Base-by-base conservation (phyloP, 352 stramenopile species). In the Globisporangium irregulare region DNA sequence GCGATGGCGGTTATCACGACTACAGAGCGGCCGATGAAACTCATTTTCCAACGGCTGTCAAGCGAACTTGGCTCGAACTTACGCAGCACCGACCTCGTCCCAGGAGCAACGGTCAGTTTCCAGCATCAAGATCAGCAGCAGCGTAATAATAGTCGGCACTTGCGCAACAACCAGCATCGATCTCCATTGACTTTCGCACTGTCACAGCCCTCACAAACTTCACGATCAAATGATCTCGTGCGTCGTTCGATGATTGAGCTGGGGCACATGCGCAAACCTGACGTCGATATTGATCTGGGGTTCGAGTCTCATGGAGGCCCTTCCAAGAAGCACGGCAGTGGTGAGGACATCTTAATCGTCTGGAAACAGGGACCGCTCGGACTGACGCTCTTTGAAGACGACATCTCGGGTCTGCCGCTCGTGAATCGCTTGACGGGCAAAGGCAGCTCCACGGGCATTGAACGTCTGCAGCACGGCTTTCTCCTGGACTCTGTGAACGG, bases 351-450 rank as follows among this genome's bases (percentile, higher is more conserved):
- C 14, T 34, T 87, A 29, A 75, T 92, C 38, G 70, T 86, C 56
- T 92, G 84, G 84, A 70, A 62, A 10, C 46, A 71, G 0, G 82
- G 79, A 0, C 71, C 80, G 10, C 67, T 92, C 1, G 84, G 84
- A 0, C 51, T 92, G 38, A 86, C 82, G 18, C 67, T 92, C 4
- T 46, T 80, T 24, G 74, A 88, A 56, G 82, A 90, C 34, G 59
- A 72, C 36, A 80, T 85, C 56, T 82, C 79, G 10, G 78, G 79
- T 1, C 70, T 78, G 38, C 69, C 80, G 14, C n/a, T 82, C 9
- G 80, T 92, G 61, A 86, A 86, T 61, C 82, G 84, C 15, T 76
- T 92, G 58, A 92, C 84, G n/a, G 82, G 82, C n/a, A 87, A 87
- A 64, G 82, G 84, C 0, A 76, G 68, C 0, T 75, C 80, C 2